phyloP scores from a whole-genome alignment of 352 stramenopile species.

The Labyrinthula sp. region DNA sequence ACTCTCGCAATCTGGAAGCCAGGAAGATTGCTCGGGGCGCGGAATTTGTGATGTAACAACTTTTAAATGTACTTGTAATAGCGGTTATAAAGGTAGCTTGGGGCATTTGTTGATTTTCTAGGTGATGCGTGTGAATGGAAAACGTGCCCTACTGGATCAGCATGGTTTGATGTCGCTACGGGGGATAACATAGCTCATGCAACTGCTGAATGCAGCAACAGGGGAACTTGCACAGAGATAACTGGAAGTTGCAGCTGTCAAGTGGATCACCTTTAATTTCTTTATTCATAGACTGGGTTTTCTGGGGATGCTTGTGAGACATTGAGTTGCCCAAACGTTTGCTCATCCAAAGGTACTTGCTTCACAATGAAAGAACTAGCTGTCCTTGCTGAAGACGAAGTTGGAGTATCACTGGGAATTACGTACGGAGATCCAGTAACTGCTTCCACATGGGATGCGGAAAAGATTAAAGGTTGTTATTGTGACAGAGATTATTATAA shows the following conservation, averaged over 20 bases:
- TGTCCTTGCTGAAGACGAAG: constrained; percentile 18
- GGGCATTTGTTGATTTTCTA: no score
- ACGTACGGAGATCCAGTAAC: constrained; percentile 11
- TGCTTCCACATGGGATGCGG: constrained; percentile 16
- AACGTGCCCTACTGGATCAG: constrained; percentile 40
- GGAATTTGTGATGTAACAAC: constrained; percentile 14
- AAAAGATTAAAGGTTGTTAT: constrained; percentile 14
- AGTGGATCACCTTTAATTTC: no score
- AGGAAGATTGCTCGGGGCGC: constrained; percentile 2
- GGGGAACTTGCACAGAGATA: constrained; percentile 49
- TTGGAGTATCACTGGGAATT: constrained; percentile 24
- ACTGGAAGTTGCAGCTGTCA: constrained; percentile 53
- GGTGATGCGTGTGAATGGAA: constrained; percentile 51
- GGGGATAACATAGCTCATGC: constrained; percentile 50
- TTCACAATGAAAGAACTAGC: constrained; percentile 44
- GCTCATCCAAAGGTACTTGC: constrained; percentile 40
- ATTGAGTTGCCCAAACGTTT: constrained; percentile 36
- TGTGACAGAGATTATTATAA: constrained; percentile 23
- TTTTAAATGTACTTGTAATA: constrained; percentile 44
- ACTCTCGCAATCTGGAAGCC: constrained; percentile 5
- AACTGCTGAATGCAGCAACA: constrained; percentile 59
- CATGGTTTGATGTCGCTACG: constrained; percentile 48
- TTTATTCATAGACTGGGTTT: constrained; percentile 51
- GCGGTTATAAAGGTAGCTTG: constrained; percentile 45
- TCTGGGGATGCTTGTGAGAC: constrained; percentile 44